These are phyloP conservation scores for Tylopilus plumbeoviolaceoides DNA, from an alignment of 768 basidiomycete species.

Conservation along the genomic window DNA sequence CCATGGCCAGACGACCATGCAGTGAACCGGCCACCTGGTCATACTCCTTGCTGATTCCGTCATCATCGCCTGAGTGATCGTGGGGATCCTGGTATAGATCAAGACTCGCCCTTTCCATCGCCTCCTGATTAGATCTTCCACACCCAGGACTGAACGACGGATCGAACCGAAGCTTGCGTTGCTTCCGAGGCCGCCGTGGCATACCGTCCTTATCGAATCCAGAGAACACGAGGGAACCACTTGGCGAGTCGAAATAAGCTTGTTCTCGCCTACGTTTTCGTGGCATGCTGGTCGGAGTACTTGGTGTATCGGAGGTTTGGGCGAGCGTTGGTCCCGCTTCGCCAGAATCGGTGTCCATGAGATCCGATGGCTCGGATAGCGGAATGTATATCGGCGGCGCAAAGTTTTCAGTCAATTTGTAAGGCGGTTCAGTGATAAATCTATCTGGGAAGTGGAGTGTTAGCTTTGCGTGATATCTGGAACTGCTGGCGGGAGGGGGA, in stretches of 20 bases:
- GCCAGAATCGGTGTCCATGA: neutral
- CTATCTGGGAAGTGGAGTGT: constrained; percentile 12
- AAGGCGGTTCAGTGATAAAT: constrained; percentile 18
- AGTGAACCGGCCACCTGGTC: neutral
- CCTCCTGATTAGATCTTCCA: neutral
- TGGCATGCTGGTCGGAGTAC: constrained; percentile 19
- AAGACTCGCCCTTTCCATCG: neutral
- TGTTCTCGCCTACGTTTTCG: constrained; percentile 29
- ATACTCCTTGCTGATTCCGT: neutral
- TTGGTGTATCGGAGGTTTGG: constrained; percentile 20
- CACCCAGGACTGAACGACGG: constrained; percentile 20
- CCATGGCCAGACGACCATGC: neutral
- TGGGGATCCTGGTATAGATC: constrained; percentile 2
- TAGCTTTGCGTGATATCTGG: neutral
- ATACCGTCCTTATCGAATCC: constrained; percentile 30
- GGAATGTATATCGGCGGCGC: neutral
- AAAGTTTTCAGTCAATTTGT: constrained; percentile 8
- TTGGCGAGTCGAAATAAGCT: constrained; percentile 27
- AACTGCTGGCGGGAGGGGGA: neutral
- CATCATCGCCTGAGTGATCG: neutral
- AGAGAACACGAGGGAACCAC: constrained; percentile 23
- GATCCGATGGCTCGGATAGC: neutral
- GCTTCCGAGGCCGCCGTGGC: constrained; percentile 29
- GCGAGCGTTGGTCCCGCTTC: neutral
- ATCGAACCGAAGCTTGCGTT: constrained; percentile 24